Evolutionary conservation across 495 filamentous ascomycete species (phyloP), one percentile per base, ranked within the genome.

Genomic region (Podospora appendiculata): DNA sequence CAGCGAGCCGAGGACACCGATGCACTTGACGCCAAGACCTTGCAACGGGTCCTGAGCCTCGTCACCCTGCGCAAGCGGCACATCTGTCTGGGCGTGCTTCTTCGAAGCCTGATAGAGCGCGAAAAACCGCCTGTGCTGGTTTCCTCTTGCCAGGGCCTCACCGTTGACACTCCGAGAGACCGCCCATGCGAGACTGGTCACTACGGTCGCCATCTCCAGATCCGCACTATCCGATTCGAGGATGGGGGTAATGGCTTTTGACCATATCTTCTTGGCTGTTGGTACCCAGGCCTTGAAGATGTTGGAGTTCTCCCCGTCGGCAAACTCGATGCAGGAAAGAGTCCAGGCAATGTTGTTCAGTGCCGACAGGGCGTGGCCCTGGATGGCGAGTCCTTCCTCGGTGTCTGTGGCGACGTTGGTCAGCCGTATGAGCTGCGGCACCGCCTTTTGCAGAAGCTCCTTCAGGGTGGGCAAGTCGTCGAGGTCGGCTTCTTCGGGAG

Each of bases 281-380:
- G 75, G 70, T 12, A 63, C 61, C 81, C 81, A 84, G 34, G 65
- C 66, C 16, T 55, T 54, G 43, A 66, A 55, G 53, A 81, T 60
- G 48, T 65, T 63, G 25, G 61, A 48, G 64, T 71, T 72, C 50
- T 70, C 63, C 17, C 57, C 63, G 9, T 67, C 58, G 8, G 67
- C 60, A 41, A 78, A 76, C 38, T 79, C 72, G 45, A 80, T 61
- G 48, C 68, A 69, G 12, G 73, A 72, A 11, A 79, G 62, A 13
- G 79, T 77, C 81, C 81, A 84, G 13, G 81, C 64, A 48, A 85
- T 79, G 57, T 84, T 85, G 61, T 79, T 81, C 32, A 85, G 66
- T 8, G 77, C 70, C 12, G 70, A 70, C 7, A 84, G 53, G 8
- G 79, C 74, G 41, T 73, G 69, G 7, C 52, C 63, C 40, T 71